These are phyloP conservation scores for Nyssa sinensis DNA, from an alignment of 148 eudicot genomes.

Conservation along the genomic window DNA sequence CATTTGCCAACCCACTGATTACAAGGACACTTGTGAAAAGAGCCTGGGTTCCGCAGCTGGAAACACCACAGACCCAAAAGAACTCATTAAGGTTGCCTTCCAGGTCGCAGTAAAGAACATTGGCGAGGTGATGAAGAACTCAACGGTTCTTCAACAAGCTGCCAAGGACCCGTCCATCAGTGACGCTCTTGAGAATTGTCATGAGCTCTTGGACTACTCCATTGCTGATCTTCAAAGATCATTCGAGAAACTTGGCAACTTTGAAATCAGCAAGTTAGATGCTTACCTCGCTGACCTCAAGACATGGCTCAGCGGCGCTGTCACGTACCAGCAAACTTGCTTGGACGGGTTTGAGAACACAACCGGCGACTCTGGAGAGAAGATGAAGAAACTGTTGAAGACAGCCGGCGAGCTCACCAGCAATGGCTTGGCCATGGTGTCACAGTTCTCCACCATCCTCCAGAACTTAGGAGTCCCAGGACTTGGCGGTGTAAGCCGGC, in stretches of 20 bases:
- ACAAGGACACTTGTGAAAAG: conserved; percentile 28
- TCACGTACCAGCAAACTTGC: conserved; percentile 42
- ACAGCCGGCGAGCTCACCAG: conserved; percentile 30
- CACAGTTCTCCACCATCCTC: conserved; percentile 6
- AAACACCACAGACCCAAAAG: conserved; percentile 37
- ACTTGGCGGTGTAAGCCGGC: background rate
- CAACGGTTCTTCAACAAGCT: conserved; percentile 14
- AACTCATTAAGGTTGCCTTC: conserved; percentile 36
- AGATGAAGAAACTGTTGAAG: conserved; percentile 32
- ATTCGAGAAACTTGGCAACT: conserved; percentile 4
- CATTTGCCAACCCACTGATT: conserved; percentile 39
- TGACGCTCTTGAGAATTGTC: conserved; percentile 31
- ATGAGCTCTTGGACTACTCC: conserved; percentile 26
- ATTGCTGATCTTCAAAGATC: conserved; percentile 40
- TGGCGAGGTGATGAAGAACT: conserved; percentile 18
- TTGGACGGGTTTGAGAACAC: conserved; percentile 36
- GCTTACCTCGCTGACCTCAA: conserved; percentile 18
- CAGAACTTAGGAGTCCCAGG: background rate
- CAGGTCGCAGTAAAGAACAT: conserved; percentile 25
- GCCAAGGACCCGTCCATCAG: conserved; percentile 32
- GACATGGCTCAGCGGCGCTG: conserved; percentile 43
- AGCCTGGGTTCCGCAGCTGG: conserved; percentile 24
- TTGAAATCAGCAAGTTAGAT: conserved; percentile 15
- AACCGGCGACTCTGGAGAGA: conserved; percentile 20
- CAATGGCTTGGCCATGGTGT: conserved; percentile 35